Percentiles rank a stretch among this genome's conserved stretches.
These are phyloP conservation scores for Bombardia bombarda DNA, from an alignment of 495 filamentous ascomycete species.

Conservation along the genomic window DNA sequence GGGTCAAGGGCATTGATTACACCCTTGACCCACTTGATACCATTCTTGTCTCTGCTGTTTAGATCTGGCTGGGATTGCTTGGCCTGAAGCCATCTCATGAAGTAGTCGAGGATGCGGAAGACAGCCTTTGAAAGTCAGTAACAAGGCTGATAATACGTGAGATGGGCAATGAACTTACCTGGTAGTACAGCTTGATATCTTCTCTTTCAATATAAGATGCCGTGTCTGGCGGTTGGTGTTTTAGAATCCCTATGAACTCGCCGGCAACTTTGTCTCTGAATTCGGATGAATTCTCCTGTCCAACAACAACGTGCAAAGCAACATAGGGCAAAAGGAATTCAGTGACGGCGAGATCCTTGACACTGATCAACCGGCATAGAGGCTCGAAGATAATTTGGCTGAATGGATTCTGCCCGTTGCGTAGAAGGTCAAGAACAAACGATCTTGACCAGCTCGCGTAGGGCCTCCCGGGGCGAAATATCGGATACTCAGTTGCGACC, in stretches of 20 bases:
- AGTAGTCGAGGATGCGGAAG: constrained; percentile 85
- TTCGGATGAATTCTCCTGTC: constrained; percentile 49
- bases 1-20: constrained; percentile 64
- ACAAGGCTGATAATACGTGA: neutral
- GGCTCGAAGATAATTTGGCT: constrained; percentile 68
- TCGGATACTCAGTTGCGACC: constrained; percentile 57
- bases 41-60: constrained; percentile 25
- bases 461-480: constrained; percentile 55
- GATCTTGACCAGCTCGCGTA: constrained; percentile 74
- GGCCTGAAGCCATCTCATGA: constrained; percentile 80
- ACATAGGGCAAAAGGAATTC: constrained; percentile 83
- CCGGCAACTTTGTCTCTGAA: constrained; percentile 58
- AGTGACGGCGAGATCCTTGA: constrained; percentile 73
- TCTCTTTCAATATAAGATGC: constrained; percentile 50
- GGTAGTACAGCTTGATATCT: constrained; percentile 69
- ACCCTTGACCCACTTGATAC: constrained; percentile 28
- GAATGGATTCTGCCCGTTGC: constrained; percentile 60
- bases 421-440: constrained; percentile 75
- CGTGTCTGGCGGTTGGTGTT: constrained; percentile 47
- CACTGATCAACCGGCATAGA: constrained; percentile 68
- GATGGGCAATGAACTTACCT: constrained; percentile 46
- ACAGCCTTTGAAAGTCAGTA: constrained; percentile 53
- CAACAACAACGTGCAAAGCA: constrained; percentile 67
- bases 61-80: constrained; percentile 33
- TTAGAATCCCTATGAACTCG: constrained; percentile 65